These are phyloP conservation scores for Vitis hybrid DNA, from an alignment of 177 flowering plant species.

Conservation along the genomic window DNA sequence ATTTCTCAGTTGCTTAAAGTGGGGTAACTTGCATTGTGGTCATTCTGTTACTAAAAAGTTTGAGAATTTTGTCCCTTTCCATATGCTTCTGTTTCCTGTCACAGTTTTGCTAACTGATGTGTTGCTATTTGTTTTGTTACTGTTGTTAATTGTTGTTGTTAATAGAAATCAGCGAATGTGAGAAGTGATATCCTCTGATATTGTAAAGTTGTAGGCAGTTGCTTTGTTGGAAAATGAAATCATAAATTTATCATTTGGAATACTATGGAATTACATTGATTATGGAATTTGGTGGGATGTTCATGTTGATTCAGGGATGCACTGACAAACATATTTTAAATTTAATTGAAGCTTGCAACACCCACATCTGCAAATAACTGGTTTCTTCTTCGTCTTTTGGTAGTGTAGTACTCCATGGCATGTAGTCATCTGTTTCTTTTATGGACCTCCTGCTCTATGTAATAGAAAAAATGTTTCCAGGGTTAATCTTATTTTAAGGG, in stretches of 20 bases:
- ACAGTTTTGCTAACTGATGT: conserved; percentile 27
- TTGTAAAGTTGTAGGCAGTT: conserved; percentile 22
- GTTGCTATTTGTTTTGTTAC: conserved; percentile 2
- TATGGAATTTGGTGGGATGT: background rate
- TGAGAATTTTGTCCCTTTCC: conserved; percentile 3
- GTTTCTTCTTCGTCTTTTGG: too few species aligned
- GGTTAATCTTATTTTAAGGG: too few species aligned
- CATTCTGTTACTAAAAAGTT: background rate
- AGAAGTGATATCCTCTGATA: conserved; percentile 1
- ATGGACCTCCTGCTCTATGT: too few species aligned
- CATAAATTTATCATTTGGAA: background rate
- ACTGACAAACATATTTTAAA: too few species aligned
- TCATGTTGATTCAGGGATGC: background rate
- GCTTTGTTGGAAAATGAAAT: conserved; percentile 5
- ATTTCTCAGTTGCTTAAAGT: background rate
- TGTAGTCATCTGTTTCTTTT: too few species aligned
- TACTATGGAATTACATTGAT: background rate
- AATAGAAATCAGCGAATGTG: conserved; percentile 6
- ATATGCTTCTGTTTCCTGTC: conserved; percentile 14
- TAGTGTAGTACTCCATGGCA: too few species aligned
- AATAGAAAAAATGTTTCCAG: too few species aligned
- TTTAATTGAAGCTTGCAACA: too few species aligned
- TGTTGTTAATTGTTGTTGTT: conserved; percentile 11
- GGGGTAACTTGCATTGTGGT: conserved; percentile 1
- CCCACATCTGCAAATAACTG: too few species aligned